A percentile compares a stretch with the other conserved stretches of the same genome.
phyloP scores from a whole-genome alignment of 768 basidiomycete species.

The Psilocybe sp. region DNA sequence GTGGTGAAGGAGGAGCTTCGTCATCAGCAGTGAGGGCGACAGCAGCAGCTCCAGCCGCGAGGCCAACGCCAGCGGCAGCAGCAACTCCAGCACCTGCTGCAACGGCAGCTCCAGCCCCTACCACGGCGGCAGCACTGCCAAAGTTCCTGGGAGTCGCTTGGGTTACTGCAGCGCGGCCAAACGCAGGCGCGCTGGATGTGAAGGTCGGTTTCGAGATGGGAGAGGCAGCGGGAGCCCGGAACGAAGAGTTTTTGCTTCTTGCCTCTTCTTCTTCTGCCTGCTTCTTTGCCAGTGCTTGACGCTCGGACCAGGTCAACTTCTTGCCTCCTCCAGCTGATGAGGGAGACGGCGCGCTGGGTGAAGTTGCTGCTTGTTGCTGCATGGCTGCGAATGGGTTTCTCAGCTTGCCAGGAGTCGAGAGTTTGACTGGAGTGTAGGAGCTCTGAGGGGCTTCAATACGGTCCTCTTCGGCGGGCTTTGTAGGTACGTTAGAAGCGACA shows the following conservation, averaged over 20 bases:
- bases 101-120: constrained; percentile 30
- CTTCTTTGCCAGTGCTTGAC: constrained; percentile 89
- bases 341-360: constrained; percentile 19
- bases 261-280: constrained; percentile 78
- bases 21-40: constrained; percentile 9
- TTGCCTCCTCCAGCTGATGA: constrained; percentile 42
- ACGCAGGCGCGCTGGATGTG: constrained; percentile 45
- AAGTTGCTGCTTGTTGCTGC: constrained; percentile 43
- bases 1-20: constrained; percentile 25
- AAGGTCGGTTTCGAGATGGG: constrained; percentile 33
- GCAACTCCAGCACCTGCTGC: constrained; percentile 31
- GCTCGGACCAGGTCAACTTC: constrained; percentile 92
- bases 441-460: constrained; percentile 86
- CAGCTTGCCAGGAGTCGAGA: constrained; percentile 84
- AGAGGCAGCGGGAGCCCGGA: constrained; percentile 34
- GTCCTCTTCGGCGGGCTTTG: constrained; percentile 77
- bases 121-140: constrained; percentile 32
- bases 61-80: constrained; percentile 17
- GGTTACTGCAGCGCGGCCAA: constrained; percentile 39
- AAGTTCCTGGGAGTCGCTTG: constrained; percentile 39
- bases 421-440: constrained; percentile 82
- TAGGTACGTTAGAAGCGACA: constrained; percentile 45
- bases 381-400: constrained; percentile 76
- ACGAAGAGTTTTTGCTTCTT: constrained; percentile 55
- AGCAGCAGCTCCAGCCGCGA: constrained; percentile 12